Conservation (phyloP, 2,329 filamentous ascomycete genomes). For the Fusarium coffeatum region DNA sequence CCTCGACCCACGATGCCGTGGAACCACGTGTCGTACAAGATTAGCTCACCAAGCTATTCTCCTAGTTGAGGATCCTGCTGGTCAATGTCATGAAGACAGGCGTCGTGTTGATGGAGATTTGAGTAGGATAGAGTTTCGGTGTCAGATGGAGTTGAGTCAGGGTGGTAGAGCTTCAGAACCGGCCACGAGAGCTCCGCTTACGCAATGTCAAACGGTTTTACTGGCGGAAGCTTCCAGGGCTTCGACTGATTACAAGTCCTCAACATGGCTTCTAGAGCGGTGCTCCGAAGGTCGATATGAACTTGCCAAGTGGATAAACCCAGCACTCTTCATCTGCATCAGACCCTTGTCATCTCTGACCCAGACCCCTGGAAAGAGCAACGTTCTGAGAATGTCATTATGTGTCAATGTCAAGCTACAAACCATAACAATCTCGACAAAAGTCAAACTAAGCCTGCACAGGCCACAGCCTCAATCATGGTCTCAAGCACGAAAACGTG, state of each 20-base stretch:
- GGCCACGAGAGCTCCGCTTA: neutral
- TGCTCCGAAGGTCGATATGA: neutral
- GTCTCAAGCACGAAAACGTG: constrained; percentile 12
- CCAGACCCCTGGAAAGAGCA: neutral
- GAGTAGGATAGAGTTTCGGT: neutral
- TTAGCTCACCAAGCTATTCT: neutral
- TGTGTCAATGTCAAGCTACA: neutral
- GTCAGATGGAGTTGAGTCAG: neutral
- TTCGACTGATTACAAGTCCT: neutral
- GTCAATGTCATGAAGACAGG: neutral
- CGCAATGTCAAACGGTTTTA: neutral
- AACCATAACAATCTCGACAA: neutral
- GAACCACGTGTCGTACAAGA: neutral
- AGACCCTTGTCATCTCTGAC: neutral
- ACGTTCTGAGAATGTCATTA: neutral
- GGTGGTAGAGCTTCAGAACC: neutral
- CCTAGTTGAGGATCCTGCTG: neutral
- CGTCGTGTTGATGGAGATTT: no score
- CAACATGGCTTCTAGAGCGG: neutral
- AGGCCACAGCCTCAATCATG: neutral
- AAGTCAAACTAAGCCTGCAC: neutral
- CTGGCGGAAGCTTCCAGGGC: neutral
- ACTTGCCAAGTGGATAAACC: neutral
- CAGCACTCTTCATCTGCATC: neutral
- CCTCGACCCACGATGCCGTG: neutral